Evolutionary conservation across 2,329 filamentous ascomycete genomes (phyloP), one percentile per base, ranked within the genome.

Genomic region (Juglanconis juglandina): DNA sequence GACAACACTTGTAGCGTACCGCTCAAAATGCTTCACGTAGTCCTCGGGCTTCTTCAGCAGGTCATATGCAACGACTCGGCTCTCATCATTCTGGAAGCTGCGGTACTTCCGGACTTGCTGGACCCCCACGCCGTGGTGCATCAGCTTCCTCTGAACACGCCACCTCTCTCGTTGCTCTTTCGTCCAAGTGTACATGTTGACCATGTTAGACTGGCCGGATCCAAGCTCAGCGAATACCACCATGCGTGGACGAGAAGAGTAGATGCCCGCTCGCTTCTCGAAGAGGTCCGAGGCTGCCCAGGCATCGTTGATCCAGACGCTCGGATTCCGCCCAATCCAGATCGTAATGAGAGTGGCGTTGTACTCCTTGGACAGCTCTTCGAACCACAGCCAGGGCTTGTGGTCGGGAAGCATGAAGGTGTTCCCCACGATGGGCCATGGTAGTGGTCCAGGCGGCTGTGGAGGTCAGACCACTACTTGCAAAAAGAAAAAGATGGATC

Each of bases 321-420:
- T 79, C 3, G 77, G 76, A 58, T 76, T 77, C 33, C 64, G 69
- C n/a, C 80, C 79, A 51, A 84, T 81, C 82, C 82, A 85, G 65
- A 82, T 79, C 0, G 82, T 85, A 52, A 85, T 79, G 6, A 85
- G 66, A 0, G 80, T 78, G 0, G 77, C 73, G 5, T 79, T 69
- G 66, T 82, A 79, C 51, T 72, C 67, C 64, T 81, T 79, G 3
- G 82, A 80, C 0, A 84, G 69, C 64, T 80, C 67, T 57, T 85
- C 81, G 64, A 85, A 84, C 68, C 80, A 81, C 32, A 84, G 75
- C 83, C 83, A 86, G 2, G 83, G 82, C 66, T 85, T 84, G 58
- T 73, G 75, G 32, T 79, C 75, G 1, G 82, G 82, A 4, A 85
- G 73, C 62, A 77, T 77, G 59, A 81, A 82, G 0, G 81, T 85